These are phyloP conservation scores for Mariannaea elegans DNA, from an alignment of 2,329 filamentous ascomycete species.

Conservation along the genomic window DNA sequence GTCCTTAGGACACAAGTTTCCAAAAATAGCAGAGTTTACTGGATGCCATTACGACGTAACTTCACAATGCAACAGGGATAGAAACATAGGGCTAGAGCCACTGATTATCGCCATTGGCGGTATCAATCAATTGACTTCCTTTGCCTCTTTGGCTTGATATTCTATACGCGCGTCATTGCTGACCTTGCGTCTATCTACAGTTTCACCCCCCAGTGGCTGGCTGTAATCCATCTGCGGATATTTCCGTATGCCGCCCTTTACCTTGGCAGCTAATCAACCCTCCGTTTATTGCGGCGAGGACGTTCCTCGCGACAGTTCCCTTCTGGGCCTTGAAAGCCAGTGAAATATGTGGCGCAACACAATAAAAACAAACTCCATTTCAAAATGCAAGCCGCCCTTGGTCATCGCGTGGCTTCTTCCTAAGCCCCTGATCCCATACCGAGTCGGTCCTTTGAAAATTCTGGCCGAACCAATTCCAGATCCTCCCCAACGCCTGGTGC, in stretches of 20 bases:
- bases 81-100: constrained; percentile 7
- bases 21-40: no score
- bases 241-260: not conserved
- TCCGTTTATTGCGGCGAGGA: constrained; percentile 4
- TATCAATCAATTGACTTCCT: constrained; percentile 21
- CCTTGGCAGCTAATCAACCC: constrained; percentile 3
- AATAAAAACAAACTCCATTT: constrained; percentile 23
- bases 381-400: constrained; percentile 12
- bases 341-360: constrained; percentile 6
- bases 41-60: not conserved
- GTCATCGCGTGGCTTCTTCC: constrained; percentile 9
- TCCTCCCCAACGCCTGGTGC: constrained; percentile 41
- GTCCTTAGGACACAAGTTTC: no score
- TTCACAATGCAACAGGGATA: not conserved
- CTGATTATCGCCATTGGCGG: constrained; percentile 8
- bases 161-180: constrained; percentile 35
- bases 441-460: constrained; percentile 7
- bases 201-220: not conserved
- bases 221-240: constrained; percentile 2
- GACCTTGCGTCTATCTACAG: constrained; percentile 37
- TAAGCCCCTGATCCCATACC: not conserved
- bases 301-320: constrained; percentile 7
- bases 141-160: constrained; percentile 14
- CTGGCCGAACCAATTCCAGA: constrained; percentile 12
- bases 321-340: constrained; percentile 2